Conservation (phyloP, 2,329 filamentous ascomycete species). For the Talaromyces atroroseus region DNA sequence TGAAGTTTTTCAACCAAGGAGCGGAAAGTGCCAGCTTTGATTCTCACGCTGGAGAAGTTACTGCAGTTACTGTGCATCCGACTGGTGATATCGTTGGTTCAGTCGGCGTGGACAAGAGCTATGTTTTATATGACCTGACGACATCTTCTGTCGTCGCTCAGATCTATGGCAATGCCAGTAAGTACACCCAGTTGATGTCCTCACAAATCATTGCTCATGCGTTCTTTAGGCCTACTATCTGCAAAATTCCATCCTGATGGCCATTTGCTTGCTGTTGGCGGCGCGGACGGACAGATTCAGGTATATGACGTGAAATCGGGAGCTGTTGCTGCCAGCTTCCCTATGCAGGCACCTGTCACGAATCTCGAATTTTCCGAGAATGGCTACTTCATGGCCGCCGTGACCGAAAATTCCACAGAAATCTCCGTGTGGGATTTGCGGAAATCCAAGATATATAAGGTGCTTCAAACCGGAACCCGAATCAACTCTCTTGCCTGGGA, state of each 20-base stretch:
- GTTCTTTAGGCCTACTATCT: conserved; percentile 59
- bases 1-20: conserved; percentile 75
- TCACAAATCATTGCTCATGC: conserved; percentile 17
- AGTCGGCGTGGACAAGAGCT: conserved; percentile 85
- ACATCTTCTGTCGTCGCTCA: conserved; percentile 66
- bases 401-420: conserved; percentile 67
- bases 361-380: conserved; percentile 89
- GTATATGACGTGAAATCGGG: conserved; percentile 83
- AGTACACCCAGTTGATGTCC: conserved; percentile 26
- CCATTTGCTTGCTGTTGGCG: conserved; percentile 83
- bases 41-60: conserved; percentile 79
- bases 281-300: conserved; percentile 73
- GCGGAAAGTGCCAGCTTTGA: conserved; percentile 63
- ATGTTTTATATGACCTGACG: conserved; percentile 78
- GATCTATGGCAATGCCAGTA: conserved; percentile 74
- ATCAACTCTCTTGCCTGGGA: conserved; percentile 80
- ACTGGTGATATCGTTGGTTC: conserved; percentile 78
- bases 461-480: conserved; percentile 76
- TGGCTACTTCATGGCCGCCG: conserved; percentile 88
- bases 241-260: conserved; percentile 93
- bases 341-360: conserved; percentile 60
- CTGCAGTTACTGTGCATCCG: conserved; percentile 73
- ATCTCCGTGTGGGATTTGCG: conserved; percentile 89
- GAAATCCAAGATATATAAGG: conserved; percentile 75
- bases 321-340: conserved; percentile 69